Evolutionary conservation across 352 stramenopile genomes (phyloP).

Genomic region (Phytophthora lateralis): DNA sequence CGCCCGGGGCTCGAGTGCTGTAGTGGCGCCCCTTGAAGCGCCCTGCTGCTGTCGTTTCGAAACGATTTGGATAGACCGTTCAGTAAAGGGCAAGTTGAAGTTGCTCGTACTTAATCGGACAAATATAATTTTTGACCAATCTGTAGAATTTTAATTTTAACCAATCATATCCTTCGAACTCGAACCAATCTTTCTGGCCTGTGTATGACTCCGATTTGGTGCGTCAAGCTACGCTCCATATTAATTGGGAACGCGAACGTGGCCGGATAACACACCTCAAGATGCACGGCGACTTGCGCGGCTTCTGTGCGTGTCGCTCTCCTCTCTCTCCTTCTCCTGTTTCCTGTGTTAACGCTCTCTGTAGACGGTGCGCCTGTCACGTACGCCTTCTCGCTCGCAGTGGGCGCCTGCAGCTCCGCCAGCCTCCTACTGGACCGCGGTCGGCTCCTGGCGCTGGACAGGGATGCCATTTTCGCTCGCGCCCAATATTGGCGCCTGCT

Average conservation of each 20-base stretch:
- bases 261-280: constrained; percentile 9
- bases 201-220: too few relatives aligned
- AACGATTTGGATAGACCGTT: constrained; percentile 10
- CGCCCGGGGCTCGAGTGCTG: constrained; percentile 1
- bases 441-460: constrained; percentile 52
- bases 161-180: too few relatives aligned
- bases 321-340: constrained; percentile 14
- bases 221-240: too few relatives aligned
- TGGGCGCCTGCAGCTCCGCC: constrained; percentile 69
- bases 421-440: constrained; percentile 70
- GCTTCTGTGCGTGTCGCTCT: constrained; percentile 69
- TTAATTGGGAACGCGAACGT: constrained; percentile 15
- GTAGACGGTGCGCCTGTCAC: constrained; percentile 81
- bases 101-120: constrained; percentile 22
- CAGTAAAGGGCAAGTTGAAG: constrained; percentile 22
- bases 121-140: too few relatives aligned
- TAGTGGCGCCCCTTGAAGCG: constrained; percentile 8
- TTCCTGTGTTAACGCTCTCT: background rate
- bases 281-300: constrained; percentile 80
- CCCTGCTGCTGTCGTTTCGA: constrained; percentile 21
- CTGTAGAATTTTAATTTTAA: too few relatives aligned
- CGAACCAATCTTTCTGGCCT: too few relatives aligned
- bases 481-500: constrained; percentile 76
- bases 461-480: constrained; percentile 58
- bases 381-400: constrained; percentile 72